Evolutionary conservation across 2,329 filamentous ascomycete species (phyloP), one percentile per base, ranked within the genome.

Genomic region (Claviceps capensis): DNA sequence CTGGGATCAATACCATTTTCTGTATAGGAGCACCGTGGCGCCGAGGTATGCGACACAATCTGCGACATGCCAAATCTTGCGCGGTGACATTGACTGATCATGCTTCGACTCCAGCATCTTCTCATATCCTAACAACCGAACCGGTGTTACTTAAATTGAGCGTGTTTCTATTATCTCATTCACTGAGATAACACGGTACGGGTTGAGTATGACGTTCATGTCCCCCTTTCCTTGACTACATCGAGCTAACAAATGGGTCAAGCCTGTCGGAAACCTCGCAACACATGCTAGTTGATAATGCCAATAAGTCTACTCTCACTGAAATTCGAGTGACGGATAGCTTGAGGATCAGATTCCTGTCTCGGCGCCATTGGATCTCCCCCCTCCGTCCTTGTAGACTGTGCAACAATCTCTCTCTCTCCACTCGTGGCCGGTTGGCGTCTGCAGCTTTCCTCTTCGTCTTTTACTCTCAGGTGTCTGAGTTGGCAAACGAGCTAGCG

Each of bases 171-270:
- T 47, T 17, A 47, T 36, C 6, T 14, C n/a, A 47, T 30, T 30
- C 45, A 47, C 26, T 36, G 23, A 1, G 7, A n/a, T 45, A 51
- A 26, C 54, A 40, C 55, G 53, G 30, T 49, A 55, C 42, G 53
- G 26, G 48, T 46, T 48, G 44, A 14, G 26, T 54, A 9, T 58
- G 60, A 52, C 8, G 53, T 57, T 30, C 51, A 62, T 64, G 59
- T 55, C 61, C 46, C 58, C 53, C 26, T 57, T 57, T 44, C 59
- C 59, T n/a, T 23, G 17, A 53, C 19, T 6, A 46, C 26, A 56
- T 58, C 46, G 45, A 58, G 47, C 58, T 58, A 59, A 51, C 47
- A 38, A 38, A 58, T 59, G 50, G 54, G 55, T 44, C 56, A 58
- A 17, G 43, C 47, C 50, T 50, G 52, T 53, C 55, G 51, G 43